Evolutionary conservation across 768 basidiomycete species (phyloP), one percentile per base, ranked within the genome.

Genomic region (Neoboletus subvelutipes): DNA sequence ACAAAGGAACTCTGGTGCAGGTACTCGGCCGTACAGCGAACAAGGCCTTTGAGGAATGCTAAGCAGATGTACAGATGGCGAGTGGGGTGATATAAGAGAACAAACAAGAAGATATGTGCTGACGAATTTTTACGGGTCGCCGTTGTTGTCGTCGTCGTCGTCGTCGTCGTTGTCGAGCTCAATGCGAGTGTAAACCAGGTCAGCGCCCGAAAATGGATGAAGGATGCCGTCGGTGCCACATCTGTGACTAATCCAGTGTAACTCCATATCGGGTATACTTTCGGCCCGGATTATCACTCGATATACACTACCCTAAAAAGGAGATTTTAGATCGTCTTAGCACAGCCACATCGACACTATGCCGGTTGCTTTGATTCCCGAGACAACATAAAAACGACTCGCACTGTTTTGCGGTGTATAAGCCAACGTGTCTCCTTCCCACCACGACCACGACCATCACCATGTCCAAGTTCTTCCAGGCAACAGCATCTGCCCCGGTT

Each of bases 401-500:
- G 45, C 45, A 29, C 18, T 31, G 42, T 43, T 17, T 26, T 45
- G 17, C 31, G 6, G 24, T 36, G 7, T 22, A 31, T n/a, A n/a
- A n/a, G 17, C 11, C n/a, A 26, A 55, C 63, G 53, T 62, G 48
- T 41, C 46, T 40, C 50, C 13, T 49, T 43, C 45, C 24, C 13
- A 26, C 41, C 52, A 45, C 34, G 28, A 26, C 41, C 52, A 45
- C 34, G 28, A 61, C 68, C 64, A 64, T 57, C 64, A 62, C 61
- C 73, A 87, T 87, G 85, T 63, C 83, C 58, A 64, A 84, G 64
- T 86, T 83, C 15, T 67, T 62, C 77, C 85, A 92, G 77, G 94
- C 93, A 9, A 97, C 94, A 15, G 85, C 86, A 1, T 90, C 94
- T 59, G 94, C 94, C 0, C 94, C 94, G 4, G 94, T 98, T 56